These are phyloP conservation scores for Pyrenophora seminiperda DNA, from an alignment of 2,329 filamentous ascomycete genomes.

Conservation along the genomic window DNA sequence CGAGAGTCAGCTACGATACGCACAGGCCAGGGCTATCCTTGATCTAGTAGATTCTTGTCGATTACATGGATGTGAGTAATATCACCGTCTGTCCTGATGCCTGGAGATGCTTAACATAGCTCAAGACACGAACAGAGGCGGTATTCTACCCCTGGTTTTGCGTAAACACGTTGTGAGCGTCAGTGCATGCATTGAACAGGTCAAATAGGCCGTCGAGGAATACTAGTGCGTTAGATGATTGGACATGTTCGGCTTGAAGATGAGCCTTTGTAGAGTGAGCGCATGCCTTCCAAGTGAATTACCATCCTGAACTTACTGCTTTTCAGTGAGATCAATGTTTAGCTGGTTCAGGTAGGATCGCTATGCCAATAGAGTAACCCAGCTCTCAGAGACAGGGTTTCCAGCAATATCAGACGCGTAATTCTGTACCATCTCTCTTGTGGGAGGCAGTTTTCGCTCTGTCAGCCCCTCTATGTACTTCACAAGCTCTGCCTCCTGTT, in stretches of 20 bases:
- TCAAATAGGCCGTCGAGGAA: not conserved
- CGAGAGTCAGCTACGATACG: not conserved
- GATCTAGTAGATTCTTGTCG: not conserved
- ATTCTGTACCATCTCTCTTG: not conserved
- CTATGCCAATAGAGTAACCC: too few relatives aligned
- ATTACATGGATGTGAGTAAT: not conserved
- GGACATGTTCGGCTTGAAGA: too few relatives aligned
- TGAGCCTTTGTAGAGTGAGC: too few relatives aligned
- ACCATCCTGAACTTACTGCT: too few relatives aligned
- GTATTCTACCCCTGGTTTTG: not conserved
- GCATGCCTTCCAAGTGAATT: too few relatives aligned
- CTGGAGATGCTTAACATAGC: not conserved
- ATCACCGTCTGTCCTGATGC: not conserved
- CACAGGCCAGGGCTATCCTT: not conserved
- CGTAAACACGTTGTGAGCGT: not conserved
- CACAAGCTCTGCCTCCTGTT: not conserved
- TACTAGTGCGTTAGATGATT: too few relatives aligned
- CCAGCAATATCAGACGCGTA: conserved; percentile 1
- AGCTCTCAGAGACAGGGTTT: conserved; percentile 6
- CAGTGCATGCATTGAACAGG: not conserved
- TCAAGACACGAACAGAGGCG: not conserved
- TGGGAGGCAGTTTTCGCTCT: not conserved
- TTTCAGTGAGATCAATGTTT: too few relatives aligned
- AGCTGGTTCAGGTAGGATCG: too few relatives aligned
- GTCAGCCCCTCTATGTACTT: not conserved